Evolutionary conservation across 768 basidiomycete species (phyloP).

Genomic region (Russula vinacea): DNA sequence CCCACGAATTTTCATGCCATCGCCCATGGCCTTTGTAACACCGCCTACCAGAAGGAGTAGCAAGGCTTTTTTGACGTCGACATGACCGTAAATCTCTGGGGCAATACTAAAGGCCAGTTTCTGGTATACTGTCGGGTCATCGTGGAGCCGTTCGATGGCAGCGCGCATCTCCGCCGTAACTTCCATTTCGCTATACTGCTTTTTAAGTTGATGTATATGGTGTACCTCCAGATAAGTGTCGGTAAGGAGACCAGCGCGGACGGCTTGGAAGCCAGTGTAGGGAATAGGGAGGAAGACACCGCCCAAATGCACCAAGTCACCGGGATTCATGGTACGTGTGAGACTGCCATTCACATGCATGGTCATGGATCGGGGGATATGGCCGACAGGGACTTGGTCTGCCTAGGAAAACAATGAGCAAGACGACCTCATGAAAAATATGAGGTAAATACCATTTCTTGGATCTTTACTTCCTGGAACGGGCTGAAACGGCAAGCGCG

Average conservation of each 20-base stretch:
- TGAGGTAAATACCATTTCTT: conserved; percentile 77
- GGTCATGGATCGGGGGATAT: conserved; percentile 98
- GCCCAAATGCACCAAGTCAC: conserved; percentile 92
- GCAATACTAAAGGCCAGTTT: conserved; percentile 92
- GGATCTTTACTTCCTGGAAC: conserved; percentile 98
- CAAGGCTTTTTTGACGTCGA: conserved; percentile 95
- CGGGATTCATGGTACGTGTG: conserved; percentile 89
- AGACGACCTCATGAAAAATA: neutral
- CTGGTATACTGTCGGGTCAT: conserved; percentile 78
- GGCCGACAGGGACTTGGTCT: conserved; percentile 98
- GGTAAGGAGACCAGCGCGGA: conserved; percentile 92
- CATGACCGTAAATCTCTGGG: conserved; percentile 97
- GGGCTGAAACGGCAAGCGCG: conserved; percentile 95
- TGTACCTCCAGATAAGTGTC: conserved; percentile 96
- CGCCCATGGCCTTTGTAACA: conserved; percentile 90
- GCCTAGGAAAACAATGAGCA: conserved; percentile 51
- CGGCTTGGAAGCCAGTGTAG: conserved; percentile 95
- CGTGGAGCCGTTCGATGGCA: conserved; percentile 62
- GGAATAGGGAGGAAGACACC: conserved; percentile 97
- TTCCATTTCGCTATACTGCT: conserved; percentile 95
- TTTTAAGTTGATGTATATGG: conserved; percentile 90
- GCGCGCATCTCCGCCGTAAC: conserved; percentile 77
- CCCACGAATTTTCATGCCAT: conserved; percentile 98
- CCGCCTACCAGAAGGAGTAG: conserved; percentile 91
- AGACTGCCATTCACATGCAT: conserved; percentile 89